Conservation (phyloP, 139 green algal genomes). For the Closterium sp. region DNA sequence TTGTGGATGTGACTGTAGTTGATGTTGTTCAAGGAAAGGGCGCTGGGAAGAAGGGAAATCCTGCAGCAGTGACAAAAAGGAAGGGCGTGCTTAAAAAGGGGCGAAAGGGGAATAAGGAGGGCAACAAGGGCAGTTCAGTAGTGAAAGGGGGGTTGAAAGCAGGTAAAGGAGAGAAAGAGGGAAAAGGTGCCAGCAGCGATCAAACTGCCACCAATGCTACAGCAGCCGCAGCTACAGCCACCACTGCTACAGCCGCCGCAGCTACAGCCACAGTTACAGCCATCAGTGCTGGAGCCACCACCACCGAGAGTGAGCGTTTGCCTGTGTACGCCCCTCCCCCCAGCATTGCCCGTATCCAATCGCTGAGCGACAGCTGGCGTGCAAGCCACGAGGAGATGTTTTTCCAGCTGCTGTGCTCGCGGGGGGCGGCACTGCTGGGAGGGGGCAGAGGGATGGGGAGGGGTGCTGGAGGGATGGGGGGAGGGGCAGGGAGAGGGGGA, state of each 20-base stretch:
- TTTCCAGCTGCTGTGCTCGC: not conserved
- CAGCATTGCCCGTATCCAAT: not conserved
- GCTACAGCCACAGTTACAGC: too few relatives aligned
- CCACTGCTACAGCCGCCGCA: not conserved
- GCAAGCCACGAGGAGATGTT: not conserved
- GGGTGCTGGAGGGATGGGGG: too few relatives aligned
- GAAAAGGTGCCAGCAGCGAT: not conserved
- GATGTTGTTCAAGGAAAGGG: not conserved
- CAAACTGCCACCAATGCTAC: too few relatives aligned
- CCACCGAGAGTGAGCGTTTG: not conserved
- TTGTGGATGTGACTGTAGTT: not conserved
- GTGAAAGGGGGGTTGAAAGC: not conserved
- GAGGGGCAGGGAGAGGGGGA: not conserved
- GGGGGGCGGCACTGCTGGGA: not conserved
- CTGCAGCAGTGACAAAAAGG: not conserved
- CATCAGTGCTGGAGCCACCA: too few relatives aligned
- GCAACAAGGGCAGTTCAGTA: not conserved
- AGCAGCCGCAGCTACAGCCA: not conserved
- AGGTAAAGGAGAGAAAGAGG: not conserved
- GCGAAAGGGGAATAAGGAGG: not conserved
- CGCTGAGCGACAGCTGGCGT: not conserved
- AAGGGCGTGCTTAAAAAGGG: not conserved
- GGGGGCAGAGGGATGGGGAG: not conserved
- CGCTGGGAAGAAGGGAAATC: not conserved
- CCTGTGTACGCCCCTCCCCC: too few relatives aligned